phyloP scores from a whole-genome alignment of 2,329 filamentous ascomycete species.

The Claviceps sp. region DNA sequence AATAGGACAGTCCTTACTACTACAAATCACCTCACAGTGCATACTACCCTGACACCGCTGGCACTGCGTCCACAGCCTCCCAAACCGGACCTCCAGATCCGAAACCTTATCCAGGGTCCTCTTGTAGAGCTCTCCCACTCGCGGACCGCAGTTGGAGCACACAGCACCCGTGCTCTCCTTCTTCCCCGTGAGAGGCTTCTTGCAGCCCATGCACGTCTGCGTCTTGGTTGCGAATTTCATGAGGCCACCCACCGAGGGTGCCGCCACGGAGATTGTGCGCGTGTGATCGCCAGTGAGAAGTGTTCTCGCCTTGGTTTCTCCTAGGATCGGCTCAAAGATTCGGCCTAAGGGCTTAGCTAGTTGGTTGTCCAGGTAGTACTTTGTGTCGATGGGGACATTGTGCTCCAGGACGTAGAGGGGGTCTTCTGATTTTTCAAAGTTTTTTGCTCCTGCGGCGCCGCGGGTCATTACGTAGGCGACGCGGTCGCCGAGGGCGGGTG shows the following conservation, averaged over 20 bases:
- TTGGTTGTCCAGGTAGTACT: constrained; percentile 97
- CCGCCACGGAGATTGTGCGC: constrained; percentile 83
- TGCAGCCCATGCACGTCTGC: constrained; percentile 96
- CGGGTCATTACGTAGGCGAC: constrained; percentile 98
- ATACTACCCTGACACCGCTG: constrained; percentile 44
- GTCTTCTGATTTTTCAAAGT: constrained; percentile 95
- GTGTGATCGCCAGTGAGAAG: constrained; percentile 89
- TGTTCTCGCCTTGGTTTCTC: constrained; percentile 77
- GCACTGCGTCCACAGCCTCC: constrained; percentile 18
- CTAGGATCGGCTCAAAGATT: constrained; percentile 96
- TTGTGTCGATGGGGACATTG: constrained; percentile 95
- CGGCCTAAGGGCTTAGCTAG: constrained; percentile 84
- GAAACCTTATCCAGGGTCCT: constrained; percentile 79
- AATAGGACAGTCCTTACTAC: constrained; percentile 37
- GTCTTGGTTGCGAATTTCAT: constrained; percentile 99
- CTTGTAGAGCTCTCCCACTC: constrained; percentile 85
- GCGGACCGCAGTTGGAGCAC: constrained; percentile 70
- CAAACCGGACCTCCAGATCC: constrained; percentile 86
- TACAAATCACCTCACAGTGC: constrained; percentile 97
- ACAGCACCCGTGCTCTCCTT: constrained; percentile 76
- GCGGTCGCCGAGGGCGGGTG: constrained; percentile 82
- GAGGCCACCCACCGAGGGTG: constrained; percentile 77
- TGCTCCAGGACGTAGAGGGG: constrained; percentile 95
- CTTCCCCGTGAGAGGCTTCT: constrained; percentile 76
- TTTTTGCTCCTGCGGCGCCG: constrained; percentile 76